Evolutionary conservation across 1,139 yeast species (phyloP), one percentile per base, ranked within the genome.

Genomic region (Yamadazyma mexicana): DNA sequence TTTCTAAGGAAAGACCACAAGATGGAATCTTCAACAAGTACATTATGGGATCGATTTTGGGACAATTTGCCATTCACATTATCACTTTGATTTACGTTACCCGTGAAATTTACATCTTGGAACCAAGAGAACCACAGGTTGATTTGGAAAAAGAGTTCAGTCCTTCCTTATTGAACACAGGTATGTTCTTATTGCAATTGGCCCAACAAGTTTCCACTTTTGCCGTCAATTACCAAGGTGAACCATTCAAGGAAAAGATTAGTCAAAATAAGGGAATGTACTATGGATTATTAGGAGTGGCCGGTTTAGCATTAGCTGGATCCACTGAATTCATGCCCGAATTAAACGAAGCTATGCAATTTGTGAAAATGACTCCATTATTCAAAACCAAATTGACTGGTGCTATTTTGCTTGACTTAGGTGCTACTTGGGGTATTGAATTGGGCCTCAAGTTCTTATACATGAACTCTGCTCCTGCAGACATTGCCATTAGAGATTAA

Each of bases 141-240:
- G 98, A 92, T 61, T 75, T 94, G 51, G 98, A 92, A 59, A 91
- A 91, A 61, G 83, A 77, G 52, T 92, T 92, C 57, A 62, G 71
- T 45, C 98, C 98, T 32, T 89, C 97, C 3, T 73, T 92, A 57
- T 78, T 92, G 58, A 94, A 94, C 67, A 92, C 98, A 24, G 98
- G 97, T 53, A 91, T 92, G 75, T 94, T 91, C 66, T 76, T 92
- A 59, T 76, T 92, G 46, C 98, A 91, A 65, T 76, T 92, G 54
- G 95, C 96, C 16, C 98, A 92, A 69, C 97, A 92, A 66, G 95
- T 94, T 35, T 87, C 97, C 10, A 92, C 99, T 0, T 92, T 92
- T 71, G 97, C 97, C 12, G 97, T 94, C 45, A 92, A 92, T 68
- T 92, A 92, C 64, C 96, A 88, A 69, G 99, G 99, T 37, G 81